Base-by-base conservation (phyloP, 116 monocot genomes). In the Zostera marina region DNA sequence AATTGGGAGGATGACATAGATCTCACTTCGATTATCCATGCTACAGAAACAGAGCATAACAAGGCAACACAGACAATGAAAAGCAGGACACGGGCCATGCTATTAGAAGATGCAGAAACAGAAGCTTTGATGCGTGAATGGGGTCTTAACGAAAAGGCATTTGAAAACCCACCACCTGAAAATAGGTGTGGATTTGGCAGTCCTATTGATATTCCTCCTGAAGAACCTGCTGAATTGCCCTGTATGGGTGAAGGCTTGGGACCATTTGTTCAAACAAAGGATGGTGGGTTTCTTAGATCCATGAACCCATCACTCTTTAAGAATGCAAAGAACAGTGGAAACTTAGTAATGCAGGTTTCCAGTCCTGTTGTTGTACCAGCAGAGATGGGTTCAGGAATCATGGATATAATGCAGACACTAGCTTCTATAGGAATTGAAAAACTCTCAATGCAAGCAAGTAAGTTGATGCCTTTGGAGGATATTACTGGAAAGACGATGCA, bases 301-400 rank as follows among this genome's bases (percentile, higher is more conserved):
- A 94, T 94, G 94, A 94, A 62, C 47, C 94, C 94, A 46, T 48
- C 65, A 1, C 55, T 84, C 38, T 93, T 93, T 54, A 74, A 56
- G 52, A 81, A 81, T 69, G 66, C 93, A 0, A 87, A 87, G 70
- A 79, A 73, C 56, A 77, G 73, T 56, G 83, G 81, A 11, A 79
- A 62, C 48, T 73, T 94, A 66, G 56, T 94, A 38, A 88, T 94
- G 94, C 94, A 94, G 65, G 81, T 78, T 47, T 88, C 94, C 4
- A 79, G 75, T 43, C 94, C 94, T 42, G 71, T 94, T 60, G 88
- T 94, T n/a, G 65, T 94, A 61, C 88, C 94, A 8, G 94, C 94
- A 62, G 88, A 88, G 60, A 81, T 94, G 88, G 94, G 94, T 22
- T 81, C 79, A 47, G 68, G 52, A 11, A 60, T 77, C 16, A 73